These are phyloP conservation scores for Ceratobasidium theobromae DNA, from an alignment of 1,284 basidiomycete species.

Conservation along the genomic window DNA sequence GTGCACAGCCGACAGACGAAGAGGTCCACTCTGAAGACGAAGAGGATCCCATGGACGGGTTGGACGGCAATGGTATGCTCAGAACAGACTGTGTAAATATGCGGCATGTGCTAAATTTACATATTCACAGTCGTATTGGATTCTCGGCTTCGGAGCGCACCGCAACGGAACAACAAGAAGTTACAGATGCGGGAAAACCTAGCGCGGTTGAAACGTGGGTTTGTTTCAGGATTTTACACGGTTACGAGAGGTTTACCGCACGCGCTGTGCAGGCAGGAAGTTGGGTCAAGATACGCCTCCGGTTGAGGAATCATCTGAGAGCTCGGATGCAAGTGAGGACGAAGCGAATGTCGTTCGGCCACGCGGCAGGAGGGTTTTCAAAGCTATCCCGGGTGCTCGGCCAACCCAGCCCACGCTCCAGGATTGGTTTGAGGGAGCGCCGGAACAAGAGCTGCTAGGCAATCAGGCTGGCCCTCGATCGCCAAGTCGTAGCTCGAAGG, in stretches of 20 bases:
- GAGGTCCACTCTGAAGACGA: conserved; percentile 23
- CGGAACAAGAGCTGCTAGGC: conserved; percentile 42
- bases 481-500: conserved; percentile 39
- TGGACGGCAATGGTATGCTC: conserved; percentile 32
- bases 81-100: neutral
- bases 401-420: conserved; percentile 37
- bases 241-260: neutral
- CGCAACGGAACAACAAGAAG: conserved; percentile 47
- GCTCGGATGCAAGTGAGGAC: conserved; percentile 45
- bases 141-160: conserved; percentile 59
- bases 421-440: conserved; percentile 41
- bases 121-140: conserved; percentile 58
- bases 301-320: conserved; percentile 45
- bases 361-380: conserved; percentile 10
- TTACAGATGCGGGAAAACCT: conserved; percentile 63
- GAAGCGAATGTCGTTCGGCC: conserved; percentile 37
- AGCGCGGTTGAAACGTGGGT: conserved; percentile 62
- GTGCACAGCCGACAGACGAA: neutral
- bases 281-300: conserved; percentile 55
- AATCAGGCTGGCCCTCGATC: conserved; percentile 29
- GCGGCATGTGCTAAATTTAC: neutral
- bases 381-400: conserved; percentile 40
- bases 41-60: conserved; percentile 35
- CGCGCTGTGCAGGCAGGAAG: conserved; percentile 33
- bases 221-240: conserved; percentile 13